Conservation (phyloP, 257 asterid genomes). For the Parsonsia alboflavescens region DNA sequence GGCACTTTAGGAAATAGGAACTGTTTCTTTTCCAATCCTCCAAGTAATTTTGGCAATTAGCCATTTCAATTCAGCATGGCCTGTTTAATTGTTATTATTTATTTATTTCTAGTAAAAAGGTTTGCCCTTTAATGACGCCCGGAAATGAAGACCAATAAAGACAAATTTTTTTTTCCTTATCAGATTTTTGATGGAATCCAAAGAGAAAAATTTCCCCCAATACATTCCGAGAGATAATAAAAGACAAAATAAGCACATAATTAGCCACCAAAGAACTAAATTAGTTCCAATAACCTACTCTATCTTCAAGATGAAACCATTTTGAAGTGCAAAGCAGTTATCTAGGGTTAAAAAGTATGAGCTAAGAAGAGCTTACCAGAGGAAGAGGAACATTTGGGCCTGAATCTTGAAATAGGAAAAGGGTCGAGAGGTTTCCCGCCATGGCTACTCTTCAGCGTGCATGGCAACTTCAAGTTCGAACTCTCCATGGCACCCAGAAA, state of each 20-base stretch:
- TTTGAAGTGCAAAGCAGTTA: neutral
- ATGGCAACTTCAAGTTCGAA: constrained; percentile 50
- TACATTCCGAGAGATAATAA: neutral
- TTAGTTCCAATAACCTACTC: neutral
- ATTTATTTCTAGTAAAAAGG: neutral
- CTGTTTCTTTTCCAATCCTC: neutral
- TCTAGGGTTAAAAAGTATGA: neutral
- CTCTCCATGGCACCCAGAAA: constrained; percentile 34
- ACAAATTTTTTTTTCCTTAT: neutral
- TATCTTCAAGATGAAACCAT: neutral
- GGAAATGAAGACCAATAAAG: neutral
- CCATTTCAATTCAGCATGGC: neutral
- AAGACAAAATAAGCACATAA: neutral
- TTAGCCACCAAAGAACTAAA: neutral
- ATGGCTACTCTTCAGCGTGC: constrained; percentile 31
- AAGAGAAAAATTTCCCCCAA: neutral
- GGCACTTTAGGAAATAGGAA: neutral
- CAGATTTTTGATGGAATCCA: neutral
- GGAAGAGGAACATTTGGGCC: constrained; percentile 25
- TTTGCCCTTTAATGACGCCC: neutral
- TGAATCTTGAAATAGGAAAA: constrained; percentile 33
- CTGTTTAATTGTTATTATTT: neutral
- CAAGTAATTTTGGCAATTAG: neutral
- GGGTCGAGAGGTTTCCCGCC: constrained; percentile 29
- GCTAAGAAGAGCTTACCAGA: constrained; percentile 27